These are phyloP conservation scores for Pseudisothecium myosuroides DNA, from an alignment of 225 moss, liverwort and hornwort genomes.

Conservation along the genomic window DNA sequence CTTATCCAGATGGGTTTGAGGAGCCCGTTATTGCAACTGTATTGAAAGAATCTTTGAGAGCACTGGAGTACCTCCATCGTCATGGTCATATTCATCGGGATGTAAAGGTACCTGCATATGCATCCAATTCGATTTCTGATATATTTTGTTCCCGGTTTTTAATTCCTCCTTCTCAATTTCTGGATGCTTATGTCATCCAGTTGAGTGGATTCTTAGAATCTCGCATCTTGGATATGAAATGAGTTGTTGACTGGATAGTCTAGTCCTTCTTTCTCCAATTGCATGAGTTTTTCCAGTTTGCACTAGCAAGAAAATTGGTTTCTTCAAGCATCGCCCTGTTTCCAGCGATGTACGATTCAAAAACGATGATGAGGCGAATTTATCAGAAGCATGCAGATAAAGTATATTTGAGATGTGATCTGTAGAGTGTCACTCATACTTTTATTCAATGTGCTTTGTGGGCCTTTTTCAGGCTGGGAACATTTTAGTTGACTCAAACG, in stretches of 20 bases:
- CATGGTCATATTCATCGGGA: constrained; percentile 98
- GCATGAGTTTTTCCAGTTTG: not conserved
- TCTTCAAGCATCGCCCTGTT: not conserved
- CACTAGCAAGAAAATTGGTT: not conserved
- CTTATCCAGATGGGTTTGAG: constrained; percentile 82
- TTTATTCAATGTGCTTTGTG: not conserved
- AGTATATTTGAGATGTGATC: not conserved
- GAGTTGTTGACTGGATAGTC: not conserved
- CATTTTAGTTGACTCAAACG: constrained; percentile 71
- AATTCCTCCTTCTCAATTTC: not conserved
- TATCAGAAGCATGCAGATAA: not conserved
- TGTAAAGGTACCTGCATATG: constrained; percentile 48
- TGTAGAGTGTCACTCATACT: not conserved
- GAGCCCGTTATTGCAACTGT: constrained; percentile 95
- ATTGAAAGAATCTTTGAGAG: constrained; percentile 82
- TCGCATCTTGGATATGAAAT: not conserved
- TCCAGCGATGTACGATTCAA: not conserved
- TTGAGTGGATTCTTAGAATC: not conserved
- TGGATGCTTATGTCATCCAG: not conserved
- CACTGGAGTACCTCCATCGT: constrained; percentile 89
- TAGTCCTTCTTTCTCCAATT: not conserved
- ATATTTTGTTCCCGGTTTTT: not conserved
- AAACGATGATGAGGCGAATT: not conserved
- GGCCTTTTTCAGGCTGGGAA: constrained; percentile 66
- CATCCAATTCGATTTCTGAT: not conserved